Evolutionary conservation across 306 rosid genomes (phyloP), one percentile per base, ranked within the genome.

Genomic region (Senna siamea): DNA sequence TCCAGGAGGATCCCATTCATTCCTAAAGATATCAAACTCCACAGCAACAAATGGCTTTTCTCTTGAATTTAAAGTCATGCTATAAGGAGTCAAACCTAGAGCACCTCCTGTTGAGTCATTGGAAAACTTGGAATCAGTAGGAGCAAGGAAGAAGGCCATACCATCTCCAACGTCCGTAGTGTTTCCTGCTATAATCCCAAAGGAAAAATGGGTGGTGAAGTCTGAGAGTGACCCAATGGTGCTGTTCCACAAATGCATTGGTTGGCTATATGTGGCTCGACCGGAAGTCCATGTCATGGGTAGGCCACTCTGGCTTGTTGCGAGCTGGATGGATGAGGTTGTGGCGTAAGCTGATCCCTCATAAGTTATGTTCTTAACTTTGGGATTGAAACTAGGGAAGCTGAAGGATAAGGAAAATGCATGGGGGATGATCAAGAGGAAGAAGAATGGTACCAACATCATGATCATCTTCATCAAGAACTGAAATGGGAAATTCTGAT

Each of bases 91-190:
- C 74, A 0, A 0, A 37, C 47, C 50, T 13, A 44, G 4, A 19
- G 86, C 72, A 0, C 84, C 81, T 59, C 2, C 13, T 0, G 82
- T 68, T 2, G 6, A 7, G 52, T n/a, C 59, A 35, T 52, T 26
- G 0, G 76, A 50, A 4, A 56, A 12, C 53, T 11, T 77, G 9
- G 83, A 72, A 53, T 44, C 74, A 0, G 0, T 28, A 14, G 84
- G 89, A 8, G 72, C 83, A 37, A 85, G 78, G 50, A 83, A 85
- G 81, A 88, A 88, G 0, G 88, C 78, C 9, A 85, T 12, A 2
- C 87, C 93, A 55, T 86, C 30, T 26, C 30, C 86, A 18, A 50
- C 93, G 59, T 0, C 0, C 0, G 40, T 37, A 6, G 9, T 3
- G 9, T 41, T 35, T n/a, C 7, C 19, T 13, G 90, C 79, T 30